Evolutionary conservation across 805 yeast species (phyloP).

Genomic region (Kodamaea leandrae): DNA sequence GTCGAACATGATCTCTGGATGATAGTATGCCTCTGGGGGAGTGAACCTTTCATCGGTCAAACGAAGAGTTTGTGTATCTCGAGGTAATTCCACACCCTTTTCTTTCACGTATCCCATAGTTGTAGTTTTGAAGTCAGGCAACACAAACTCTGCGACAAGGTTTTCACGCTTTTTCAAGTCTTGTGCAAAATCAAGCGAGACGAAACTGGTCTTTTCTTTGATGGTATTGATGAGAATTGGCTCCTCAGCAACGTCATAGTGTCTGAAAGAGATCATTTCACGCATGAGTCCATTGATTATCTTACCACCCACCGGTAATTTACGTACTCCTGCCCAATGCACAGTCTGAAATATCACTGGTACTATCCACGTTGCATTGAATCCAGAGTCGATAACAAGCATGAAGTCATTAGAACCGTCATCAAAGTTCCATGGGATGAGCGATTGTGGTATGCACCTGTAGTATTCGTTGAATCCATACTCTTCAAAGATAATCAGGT

Average conservation of each 20-base stretch:
- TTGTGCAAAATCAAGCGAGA: slow-evolving; percentile 55
- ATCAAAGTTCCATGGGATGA: slow-evolving; percentile 56
- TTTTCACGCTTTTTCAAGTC: slow-evolving; percentile 40
- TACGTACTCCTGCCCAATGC: slow-evolving; percentile 71
- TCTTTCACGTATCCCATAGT: slow-evolving; percentile 65
- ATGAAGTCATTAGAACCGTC: slow-evolving; percentile 51
- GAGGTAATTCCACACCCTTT: slow-evolving; percentile 20
- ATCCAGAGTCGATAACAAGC: slow-evolving; percentile 85
- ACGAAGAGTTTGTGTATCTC: slow-evolving; percentile 60
- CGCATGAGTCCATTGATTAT: slow-evolving; percentile 76
- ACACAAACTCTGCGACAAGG: slow-evolving; percentile 62
- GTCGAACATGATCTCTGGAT: slow-evolving; percentile 65
- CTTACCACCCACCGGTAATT: slow-evolving; percentile 85
- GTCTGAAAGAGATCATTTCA: slow-evolving; percentile 84
- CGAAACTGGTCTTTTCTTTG: slow-evolving; percentile 73
- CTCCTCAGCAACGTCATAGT: slow-evolving; percentile 92
- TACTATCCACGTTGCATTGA: slow-evolving; percentile 78
- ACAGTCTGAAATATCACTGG: slow-evolving; percentile 82
- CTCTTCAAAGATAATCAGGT: slow-evolving; percentile 92
- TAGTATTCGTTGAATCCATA: slow-evolving; percentile 74
- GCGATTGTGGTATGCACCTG: slow-evolving; percentile 59
- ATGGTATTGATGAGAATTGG: slow-evolving; percentile 78
- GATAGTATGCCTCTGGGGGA: slow-evolving; percentile 82
- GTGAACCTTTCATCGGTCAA: slow-evolving; percentile 84
- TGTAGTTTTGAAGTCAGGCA: slow-evolving; percentile 85